Conservation (phyloP, 306 rosid genomes). For the Acacia melanoxylon region DNA sequence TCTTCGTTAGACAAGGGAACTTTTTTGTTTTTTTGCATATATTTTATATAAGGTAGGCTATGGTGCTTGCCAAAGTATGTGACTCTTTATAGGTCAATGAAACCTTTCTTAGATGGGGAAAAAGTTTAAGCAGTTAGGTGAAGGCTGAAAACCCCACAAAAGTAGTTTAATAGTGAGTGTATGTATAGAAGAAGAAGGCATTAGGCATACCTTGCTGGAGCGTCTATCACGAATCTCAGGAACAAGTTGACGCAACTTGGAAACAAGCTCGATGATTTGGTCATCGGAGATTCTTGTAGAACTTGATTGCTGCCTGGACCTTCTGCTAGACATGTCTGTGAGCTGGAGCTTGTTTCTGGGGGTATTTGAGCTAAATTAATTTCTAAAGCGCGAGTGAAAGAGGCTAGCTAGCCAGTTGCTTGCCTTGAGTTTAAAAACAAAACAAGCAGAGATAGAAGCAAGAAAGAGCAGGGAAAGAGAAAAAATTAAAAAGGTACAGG, state of each 20-base stretch:
- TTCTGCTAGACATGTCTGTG: slow-evolving; percentile 74
- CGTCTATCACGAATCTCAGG: slow-evolving; percentile 94
- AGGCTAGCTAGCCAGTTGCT: not conserved
- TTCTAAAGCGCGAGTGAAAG: not conserved
- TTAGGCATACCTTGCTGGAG: slow-evolving; percentile 68
- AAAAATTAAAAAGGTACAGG: not conserved
- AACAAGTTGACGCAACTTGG: slow-evolving; percentile 95
- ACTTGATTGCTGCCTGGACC: slow-evolving; percentile 78
- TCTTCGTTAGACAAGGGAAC: not conserved
- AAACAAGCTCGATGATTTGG: slow-evolving; percentile 92
- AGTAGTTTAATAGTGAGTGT: not conserved
- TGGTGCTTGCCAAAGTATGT: not conserved
- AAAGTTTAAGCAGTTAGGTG: not conserved
- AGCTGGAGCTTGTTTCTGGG: not conserved
- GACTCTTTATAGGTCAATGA: not conserved
- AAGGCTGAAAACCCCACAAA: not conserved
- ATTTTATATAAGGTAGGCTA: not conserved
- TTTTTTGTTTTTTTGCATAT: not conserved
- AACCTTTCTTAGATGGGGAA: not conserved
- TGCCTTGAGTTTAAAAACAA: slow-evolving; percentile 9
- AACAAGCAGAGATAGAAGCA: not conserved
- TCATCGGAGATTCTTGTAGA: slow-evolving; percentile 81
- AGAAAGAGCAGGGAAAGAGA: not conserved
- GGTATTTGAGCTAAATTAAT: not conserved
- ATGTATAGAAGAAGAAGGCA: not conserved